Base-by-base conservation (phyloP, 495 filamentous ascomycete species). In the Parathielavia appendiculata region DNA sequence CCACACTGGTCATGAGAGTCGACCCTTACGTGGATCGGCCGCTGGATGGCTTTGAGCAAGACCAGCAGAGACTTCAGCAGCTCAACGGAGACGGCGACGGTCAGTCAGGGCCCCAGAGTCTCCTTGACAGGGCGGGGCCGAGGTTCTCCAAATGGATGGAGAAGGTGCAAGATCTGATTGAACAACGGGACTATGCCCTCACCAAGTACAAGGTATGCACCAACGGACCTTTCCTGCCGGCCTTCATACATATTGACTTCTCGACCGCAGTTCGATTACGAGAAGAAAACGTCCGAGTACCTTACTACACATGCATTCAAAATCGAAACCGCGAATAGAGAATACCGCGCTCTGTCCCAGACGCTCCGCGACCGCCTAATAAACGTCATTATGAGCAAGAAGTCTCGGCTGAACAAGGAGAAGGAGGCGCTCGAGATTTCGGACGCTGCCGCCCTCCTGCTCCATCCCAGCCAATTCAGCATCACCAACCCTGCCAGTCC, bases 401-500 rank as follows among this genome's bases (percentile, higher is more conserved):
- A 89, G 52, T 79, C 81, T 51, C 81, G 87, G 44, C 75, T 98
- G 40, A 82, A 86, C 65, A 86, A 87, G 58, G 93, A 98, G 63
- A 97, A 95, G 68, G 95, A 97, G 61, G 74, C 75, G 73, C 63
- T 95, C 38, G 93, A 97, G 61, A 89, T 97, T 38, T 82, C 86
- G 14, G 95, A 97, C 64, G 86, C 83, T 57, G 95, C 88, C 62
- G 89, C 93, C 13, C 81, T 95, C 6, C 84, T 96, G 34, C 81
- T 96, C 8, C 90, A 97, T 64, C 92, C 95, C 14, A 92, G 87
- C 61, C 93, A 98, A 67, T 97, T 91, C 72, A 88, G 86, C 70
- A 83, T 96, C 58, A 85, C 83, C 62, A 88, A 89, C 68, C 85
- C 85, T 26, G 75, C 87, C 16, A 91, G 88, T 68, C 89, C 91